Conservation (phyloP, 2,329 filamentous ascomycete genomes). For the Monosporascus sp. region DNA sequence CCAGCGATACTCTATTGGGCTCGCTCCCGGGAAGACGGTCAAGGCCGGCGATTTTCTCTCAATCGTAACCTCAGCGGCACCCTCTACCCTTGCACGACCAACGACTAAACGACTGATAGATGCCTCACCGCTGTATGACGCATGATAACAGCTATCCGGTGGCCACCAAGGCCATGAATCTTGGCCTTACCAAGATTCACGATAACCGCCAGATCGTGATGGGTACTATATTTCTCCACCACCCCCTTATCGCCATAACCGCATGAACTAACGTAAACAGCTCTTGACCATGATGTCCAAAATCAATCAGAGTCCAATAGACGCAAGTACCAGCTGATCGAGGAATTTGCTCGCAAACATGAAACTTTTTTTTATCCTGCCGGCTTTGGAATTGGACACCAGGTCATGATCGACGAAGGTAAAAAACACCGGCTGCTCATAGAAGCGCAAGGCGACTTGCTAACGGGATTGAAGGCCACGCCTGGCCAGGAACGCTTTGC, state of each 20-base stretch:
- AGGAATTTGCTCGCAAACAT: constrained; percentile 73
- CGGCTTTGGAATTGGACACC: constrained; percentile 80
- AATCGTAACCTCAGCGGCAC: constrained; percentile 14
- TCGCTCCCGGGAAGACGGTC: constrained; percentile 70
- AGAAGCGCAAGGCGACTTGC: background rate
- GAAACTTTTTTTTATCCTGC: constrained; percentile 73
- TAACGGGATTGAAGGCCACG: constrained; percentile 39
- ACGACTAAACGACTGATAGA: too few relatives aligned
- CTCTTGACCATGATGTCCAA: constrained; percentile 83
- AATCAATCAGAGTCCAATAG: constrained; percentile 72
- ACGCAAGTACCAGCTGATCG: constrained; percentile 70
- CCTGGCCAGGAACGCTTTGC: constrained; percentile 77
- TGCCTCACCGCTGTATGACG: constrained; percentile 65
- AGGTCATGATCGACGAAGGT: constrained; percentile 84
- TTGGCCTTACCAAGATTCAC: constrained; percentile 70
- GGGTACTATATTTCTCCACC: constrained; percentile 8
- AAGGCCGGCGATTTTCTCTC: constrained; percentile 77
- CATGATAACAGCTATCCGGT: constrained; percentile 82
- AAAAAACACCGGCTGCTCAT: background rate
- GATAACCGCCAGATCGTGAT: constrained; percentile 72
- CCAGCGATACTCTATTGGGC: constrained; percentile 71
- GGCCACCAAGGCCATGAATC: constrained; percentile 72
- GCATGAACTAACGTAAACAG: constrained; percentile 20
- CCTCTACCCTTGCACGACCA: constrained; percentile 45
- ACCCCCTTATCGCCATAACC: too few relatives aligned